Evolutionary conservation across 2,329 filamentous ascomycete species (phyloP).

Genomic region (Beauveria medogensis): DNA sequence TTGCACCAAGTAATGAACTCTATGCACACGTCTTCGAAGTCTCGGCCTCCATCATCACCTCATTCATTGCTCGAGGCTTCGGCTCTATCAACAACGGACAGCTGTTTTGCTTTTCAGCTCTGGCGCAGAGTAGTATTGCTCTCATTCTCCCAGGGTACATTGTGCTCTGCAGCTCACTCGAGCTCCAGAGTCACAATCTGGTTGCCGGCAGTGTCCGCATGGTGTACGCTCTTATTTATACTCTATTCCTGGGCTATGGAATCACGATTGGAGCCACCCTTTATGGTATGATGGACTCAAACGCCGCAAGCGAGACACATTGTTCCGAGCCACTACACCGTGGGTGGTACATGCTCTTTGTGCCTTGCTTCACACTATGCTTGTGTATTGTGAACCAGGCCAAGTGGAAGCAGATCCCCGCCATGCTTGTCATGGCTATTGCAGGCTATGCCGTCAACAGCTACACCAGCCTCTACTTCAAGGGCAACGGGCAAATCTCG

Average conservation of each 20-base stretch:
- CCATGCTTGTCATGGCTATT: constrained; percentile 67
- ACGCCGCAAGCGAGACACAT: constrained; percentile 38
- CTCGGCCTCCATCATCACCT: constrained; percentile 53
- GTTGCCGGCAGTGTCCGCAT: constrained; percentile 66
- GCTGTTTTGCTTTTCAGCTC: constrained; percentile 62
- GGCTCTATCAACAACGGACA: constrained; percentile 53
- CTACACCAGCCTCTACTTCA: constrained; percentile 59
- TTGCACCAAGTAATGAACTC: constrained; percentile 66
- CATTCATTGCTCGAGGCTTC: constrained; percentile 60
- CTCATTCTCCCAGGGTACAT: constrained; percentile 60
- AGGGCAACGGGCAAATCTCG: constrained; percentile 63
- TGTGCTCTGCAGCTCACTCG: constrained; percentile 43
- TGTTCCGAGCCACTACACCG: constrained; percentile 37
- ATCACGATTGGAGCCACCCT: constrained; percentile 62
- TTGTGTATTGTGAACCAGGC: constrained; percentile 75
- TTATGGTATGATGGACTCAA: constrained; percentile 53
- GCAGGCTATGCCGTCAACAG: constrained; percentile 70
- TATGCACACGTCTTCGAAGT: constrained; percentile 50
- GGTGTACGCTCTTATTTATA: constrained; percentile 70
- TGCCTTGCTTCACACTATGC: constrained; percentile 65
- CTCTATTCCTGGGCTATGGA: constrained; percentile 64
- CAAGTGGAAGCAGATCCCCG: constrained; percentile 68
- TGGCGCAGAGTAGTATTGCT: constrained; percentile 66
- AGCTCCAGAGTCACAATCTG: constrained; percentile 62
- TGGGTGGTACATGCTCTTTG: constrained; percentile 59